Conservation (phyloP, 345 rosid genomes). For the Brassica cretica region DNA sequence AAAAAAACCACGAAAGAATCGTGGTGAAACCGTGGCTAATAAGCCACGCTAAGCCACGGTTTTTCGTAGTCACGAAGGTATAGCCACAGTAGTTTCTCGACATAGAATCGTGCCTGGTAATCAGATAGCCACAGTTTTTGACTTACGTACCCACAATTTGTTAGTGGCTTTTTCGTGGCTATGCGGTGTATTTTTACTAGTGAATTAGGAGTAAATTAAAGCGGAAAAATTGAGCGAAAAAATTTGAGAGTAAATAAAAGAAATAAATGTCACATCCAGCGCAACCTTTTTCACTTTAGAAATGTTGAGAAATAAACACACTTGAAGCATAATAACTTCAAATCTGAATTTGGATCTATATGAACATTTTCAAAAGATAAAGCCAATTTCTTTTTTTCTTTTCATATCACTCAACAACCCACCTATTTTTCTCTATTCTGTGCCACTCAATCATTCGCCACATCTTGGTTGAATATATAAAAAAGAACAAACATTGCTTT, state of each 20-base stretch:
- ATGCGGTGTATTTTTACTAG: neutral
- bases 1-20: neutral
- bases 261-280: too few species aligned
- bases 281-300: too few species aligned
- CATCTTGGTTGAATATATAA: too few species aligned
- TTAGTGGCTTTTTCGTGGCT: neutral
- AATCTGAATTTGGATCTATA: constrained; percentile 12
- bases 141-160: neutral
- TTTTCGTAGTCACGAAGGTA: neutral
- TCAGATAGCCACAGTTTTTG: neutral
- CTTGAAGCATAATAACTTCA: neutral
- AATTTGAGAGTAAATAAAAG: too few species aligned
- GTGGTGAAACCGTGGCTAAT: neutral
- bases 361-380: neutral
- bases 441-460: neutral
- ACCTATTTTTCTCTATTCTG: neutral
- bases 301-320: too few species aligned
- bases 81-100: neutral
- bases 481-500: too few species aligned
- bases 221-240: too few species aligned
- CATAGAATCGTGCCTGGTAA: neutral
- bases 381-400: neutral
- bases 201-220: too few species aligned
- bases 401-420: neutral
- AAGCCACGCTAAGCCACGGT: neutral